Percentiles rank a stretch among this genome's conserved stretches.
These are phyloP conservation scores for Dothideomycetidae sp. DNA, from an alignment of 2,329 filamentous ascomycete species.

Conservation along the genomic window DNA sequence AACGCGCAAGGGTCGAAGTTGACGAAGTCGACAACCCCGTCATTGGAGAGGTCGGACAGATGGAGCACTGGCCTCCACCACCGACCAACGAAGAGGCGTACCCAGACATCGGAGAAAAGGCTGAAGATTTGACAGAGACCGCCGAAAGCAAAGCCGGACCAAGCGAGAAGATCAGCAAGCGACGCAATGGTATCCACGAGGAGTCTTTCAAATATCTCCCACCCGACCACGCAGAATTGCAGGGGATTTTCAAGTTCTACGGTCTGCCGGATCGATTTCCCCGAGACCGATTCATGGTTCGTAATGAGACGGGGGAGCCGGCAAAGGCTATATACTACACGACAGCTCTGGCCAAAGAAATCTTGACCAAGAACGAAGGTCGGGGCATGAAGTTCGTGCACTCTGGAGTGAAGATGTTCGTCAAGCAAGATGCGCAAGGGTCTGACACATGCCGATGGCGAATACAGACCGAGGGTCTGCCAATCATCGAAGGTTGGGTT, in stretches of 20 bases:
- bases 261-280: slow-evolving; percentile 73
- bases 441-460: slow-evolving; percentile 83
- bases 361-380: slow-evolving; percentile 75
- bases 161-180: slow-evolving; percentile 8
- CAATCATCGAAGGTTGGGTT: slow-evolving; percentile 82
- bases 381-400: slow-evolving; percentile 91
- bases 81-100: slow-evolving; percentile 12
- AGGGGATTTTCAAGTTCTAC: slow-evolving; percentile 72
- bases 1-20: slow-evolving; percentile 24
- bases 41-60: slow-evolving; percentile 13
- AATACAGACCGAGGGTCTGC: slow-evolving; percentile 87
- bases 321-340: slow-evolving; percentile 97
- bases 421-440: slow-evolving; percentile 87
- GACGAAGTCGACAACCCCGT: slow-evolving; percentile 16
- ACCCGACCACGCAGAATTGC: slow-evolving; percentile 58
- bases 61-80: slow-evolving; percentile 16
- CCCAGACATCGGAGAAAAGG: slow-evolving; percentile 6
- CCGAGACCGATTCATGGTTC: slow-evolving; percentile 83
- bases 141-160: slow-evolving; percentile 9
- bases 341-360: slow-evolving; percentile 66
- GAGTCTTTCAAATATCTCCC: slow-evolving; percentile 90
- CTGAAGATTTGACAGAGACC: slow-evolving; percentile 1
- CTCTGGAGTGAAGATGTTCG: slow-evolving; percentile 96
- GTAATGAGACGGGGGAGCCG: slow-evolving; percentile 76
- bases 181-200: slow-evolving; percentile 45